Percentiles rank a stretch among this genome's conserved stretches.
Evolutionary conservation across 2,329 filamentous ascomycete genomes (phyloP).

Genomic region (Sclerotinia sclerotiorum): DNA sequence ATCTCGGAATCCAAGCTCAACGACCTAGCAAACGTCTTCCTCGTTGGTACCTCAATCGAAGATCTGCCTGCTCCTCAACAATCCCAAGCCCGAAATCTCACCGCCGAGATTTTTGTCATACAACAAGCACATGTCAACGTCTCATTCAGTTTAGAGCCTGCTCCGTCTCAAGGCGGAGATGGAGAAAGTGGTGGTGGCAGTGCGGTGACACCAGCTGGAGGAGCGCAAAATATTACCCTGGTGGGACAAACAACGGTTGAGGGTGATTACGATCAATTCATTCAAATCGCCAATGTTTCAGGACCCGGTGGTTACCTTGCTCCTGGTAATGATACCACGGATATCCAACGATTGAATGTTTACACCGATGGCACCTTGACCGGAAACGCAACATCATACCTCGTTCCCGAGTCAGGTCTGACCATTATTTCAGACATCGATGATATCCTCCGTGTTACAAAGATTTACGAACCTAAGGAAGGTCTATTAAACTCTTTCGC

Average conservation of each 20-base stretch:
- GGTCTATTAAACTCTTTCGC: constrained; percentile 77
- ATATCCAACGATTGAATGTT: constrained; percentile 67
- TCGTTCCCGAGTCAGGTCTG: constrained; percentile 68
- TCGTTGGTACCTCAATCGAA: constrained; percentile 62
- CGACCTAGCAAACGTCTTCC: constrained; percentile 67
- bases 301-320: constrained; percentile 53
- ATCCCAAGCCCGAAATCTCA: constrained; percentile 70
- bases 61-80: constrained; percentile 59
- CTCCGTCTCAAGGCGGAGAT: constrained; percentile 53
- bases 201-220: constrained; percentile 54
- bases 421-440: constrained; percentile 78
- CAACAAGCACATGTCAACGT: constrained; percentile 67
- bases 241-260: constrained; percentile 64
- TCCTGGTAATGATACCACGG: constrained; percentile 62
- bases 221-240: constrained; percentile 60
- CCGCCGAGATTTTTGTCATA: constrained; percentile 70
- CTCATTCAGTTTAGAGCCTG: constrained; percentile 60
- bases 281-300: constrained; percentile 60
- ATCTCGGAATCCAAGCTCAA: constrained; percentile 64
- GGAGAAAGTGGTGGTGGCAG: constrained; percentile 50
- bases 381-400: constrained; percentile 74
- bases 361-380: constrained; percentile 63
- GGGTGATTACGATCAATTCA: constrained; percentile 73
- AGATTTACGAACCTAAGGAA: constrained; percentile 74
- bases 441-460: constrained; percentile 76